A percentile compares a stretch with the other conserved stretches of the same genome.
Conservation (phyloP, 306 rosid species). For the Quercus parvula region DNA sequence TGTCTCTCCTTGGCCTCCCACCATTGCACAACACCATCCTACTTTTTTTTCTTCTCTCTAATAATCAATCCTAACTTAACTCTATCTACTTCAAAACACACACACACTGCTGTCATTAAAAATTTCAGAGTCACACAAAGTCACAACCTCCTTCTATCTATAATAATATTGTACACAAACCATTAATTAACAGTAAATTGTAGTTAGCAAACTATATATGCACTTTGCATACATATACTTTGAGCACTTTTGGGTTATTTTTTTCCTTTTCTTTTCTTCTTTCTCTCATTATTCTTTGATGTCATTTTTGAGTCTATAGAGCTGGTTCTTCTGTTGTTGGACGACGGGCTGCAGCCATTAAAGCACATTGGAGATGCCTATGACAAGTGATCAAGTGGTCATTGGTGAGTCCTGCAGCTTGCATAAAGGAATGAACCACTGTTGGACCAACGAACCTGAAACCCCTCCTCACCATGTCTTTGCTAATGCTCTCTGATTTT, state of each 20-base stretch:
- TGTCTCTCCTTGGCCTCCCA: slow-evolving; percentile 50
- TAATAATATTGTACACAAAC: slow-evolving; percentile 54
- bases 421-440: slow-evolving; percentile 95
- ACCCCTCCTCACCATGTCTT: slow-evolving; percentile 91
- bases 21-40: slow-evolving; percentile 30
- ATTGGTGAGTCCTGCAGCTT: slow-evolving; percentile 89
- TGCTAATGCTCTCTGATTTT: slow-evolving; percentile 94
- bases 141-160: slow-evolving; percentile 24
- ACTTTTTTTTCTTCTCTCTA: slow-evolving; percentile 11
- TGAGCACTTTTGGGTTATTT: slow-evolving; percentile 24
- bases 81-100: slow-evolving; percentile 24
- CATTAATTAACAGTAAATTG: slow-evolving; percentile 27
- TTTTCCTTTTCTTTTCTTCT: too few species aligned
- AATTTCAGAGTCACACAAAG: slow-evolving; percentile 38
- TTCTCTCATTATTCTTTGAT: slow-evolving; percentile 18
- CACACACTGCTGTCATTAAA: slow-evolving; percentile 34
- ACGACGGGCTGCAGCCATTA: slow-evolving; percentile 35
- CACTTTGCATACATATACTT: slow-evolving; percentile 26
- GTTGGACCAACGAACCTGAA: slow-evolving; percentile 92
- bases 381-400: slow-evolving; percentile 88
- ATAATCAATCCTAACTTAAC: slow-evolving; percentile 6
- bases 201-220: slow-evolving; percentile 52
- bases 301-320: slow-evolving; percentile 23
- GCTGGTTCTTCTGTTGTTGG: slow-evolving; percentile 25
- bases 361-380: slow-evolving; percentile 75